Base-by-base conservation (phyloP, 495 filamentous ascomycete species). In the Parathielavia hyrcaniae region DNA sequence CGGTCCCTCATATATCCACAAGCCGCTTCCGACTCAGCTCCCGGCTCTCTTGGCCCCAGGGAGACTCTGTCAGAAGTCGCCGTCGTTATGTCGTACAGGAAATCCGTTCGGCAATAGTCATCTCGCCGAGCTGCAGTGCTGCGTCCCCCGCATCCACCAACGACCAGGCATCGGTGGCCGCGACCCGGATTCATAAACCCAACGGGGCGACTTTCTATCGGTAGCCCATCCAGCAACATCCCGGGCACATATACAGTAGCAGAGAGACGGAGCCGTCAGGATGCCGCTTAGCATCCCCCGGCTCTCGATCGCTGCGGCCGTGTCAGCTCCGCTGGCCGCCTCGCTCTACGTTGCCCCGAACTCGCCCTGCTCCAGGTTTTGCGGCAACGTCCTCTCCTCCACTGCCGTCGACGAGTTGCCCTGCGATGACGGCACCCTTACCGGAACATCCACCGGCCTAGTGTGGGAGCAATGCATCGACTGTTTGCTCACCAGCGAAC, bases 391-490 rank as follows among this genome's bases (percentile, higher is more conserved):
- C 19, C 70, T 71, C 26, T 43, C 51, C 19, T 60, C 64, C 5
- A 77, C 75, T 4, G 61, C 71, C n/a, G n/a, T 14, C 7, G 70
- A 66, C 53, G 73, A 75, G 52, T 70, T 76, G 34, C 65, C 66
- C 19, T 79, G 77, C 65, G 55, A 65, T 13, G 69, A 68, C 23
- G 39, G 54, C 19, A 48, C 59, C 16, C 73, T 77, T 50, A 44
- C 59, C 9, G 30, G 35, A 16, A 62, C 61, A 3, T 50, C 60
- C 17, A 34, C 58, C 7, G 75, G 75, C 44, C 55, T 66, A 12
- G 71, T 78, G 40, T 77, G 67, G 52, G 57, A 75, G 63, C 59
- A 64, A 32, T 79, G 77, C 58, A 63, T 77, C 50, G 59, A 61
- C 19, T 79, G 77, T 61, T 69, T 77, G 47, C 55, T 69, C 23